Evolutionary conservation across 106 monocot species (phyloP).

Genomic region (Xerophyta viscosa): DNA sequence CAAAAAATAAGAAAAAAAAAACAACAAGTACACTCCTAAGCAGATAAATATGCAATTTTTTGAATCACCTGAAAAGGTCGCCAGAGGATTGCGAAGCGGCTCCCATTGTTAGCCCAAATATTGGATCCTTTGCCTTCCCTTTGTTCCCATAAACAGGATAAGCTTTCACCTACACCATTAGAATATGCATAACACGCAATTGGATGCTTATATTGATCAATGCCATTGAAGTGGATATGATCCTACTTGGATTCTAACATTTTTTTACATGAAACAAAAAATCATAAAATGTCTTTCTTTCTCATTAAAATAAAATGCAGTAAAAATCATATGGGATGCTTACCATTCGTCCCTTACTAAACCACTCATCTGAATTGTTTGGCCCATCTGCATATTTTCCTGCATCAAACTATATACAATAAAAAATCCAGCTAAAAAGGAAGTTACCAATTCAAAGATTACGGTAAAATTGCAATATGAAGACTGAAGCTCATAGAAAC

Average conservation of each 20-base stretch:
- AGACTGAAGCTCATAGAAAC: background rate
- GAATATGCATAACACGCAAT: background rate
- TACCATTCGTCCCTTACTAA: slow-evolving; percentile 74
- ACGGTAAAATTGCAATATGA: too few relatives aligned
- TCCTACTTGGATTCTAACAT: too few relatives aligned
- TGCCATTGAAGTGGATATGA: too few relatives aligned
- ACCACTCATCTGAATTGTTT: slow-evolving; percentile 78
- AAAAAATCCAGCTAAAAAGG: too few relatives aligned
- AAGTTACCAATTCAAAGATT: too few relatives aligned
- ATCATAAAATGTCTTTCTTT: too few relatives aligned
- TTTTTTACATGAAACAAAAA: too few relatives aligned
- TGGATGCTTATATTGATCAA: too few relatives aligned
- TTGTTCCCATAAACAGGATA: slow-evolving; percentile 59
- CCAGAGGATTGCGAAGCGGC: slow-evolving; percentile 58
- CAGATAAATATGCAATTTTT: too few relatives aligned
- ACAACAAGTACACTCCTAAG: too few relatives aligned
- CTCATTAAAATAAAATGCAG: too few relatives aligned
- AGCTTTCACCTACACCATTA: slow-evolving; percentile 65
- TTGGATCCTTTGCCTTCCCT: slow-evolving; percentile 89
- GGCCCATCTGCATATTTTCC: slow-evolving; percentile 86
- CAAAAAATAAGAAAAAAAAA: too few relatives aligned
- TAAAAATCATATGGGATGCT: background rate
- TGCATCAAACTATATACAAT: slow-evolving; percentile 11
- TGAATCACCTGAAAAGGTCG: slow-evolving; percentile 85
- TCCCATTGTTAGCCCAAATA: slow-evolving; percentile 95